Base-by-base conservation (phyloP, 2,329 filamentous ascomycete species). In the Zymoseptoria tritici region DNA sequence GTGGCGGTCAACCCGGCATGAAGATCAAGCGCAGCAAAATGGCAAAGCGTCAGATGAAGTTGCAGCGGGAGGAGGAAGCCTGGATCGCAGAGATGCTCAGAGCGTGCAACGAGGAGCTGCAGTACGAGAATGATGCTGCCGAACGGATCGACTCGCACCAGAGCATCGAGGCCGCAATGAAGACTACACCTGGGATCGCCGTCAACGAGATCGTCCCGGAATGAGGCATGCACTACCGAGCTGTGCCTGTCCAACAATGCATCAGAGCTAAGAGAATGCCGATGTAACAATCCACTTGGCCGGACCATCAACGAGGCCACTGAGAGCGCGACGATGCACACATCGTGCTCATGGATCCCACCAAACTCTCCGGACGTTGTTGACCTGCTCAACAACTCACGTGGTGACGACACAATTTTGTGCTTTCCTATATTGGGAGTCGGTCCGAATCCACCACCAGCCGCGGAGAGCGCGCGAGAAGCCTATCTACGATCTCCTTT, bases 21-120 rank as follows among this genome's bases (percentile, higher is more conserved):
- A 70, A 68, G 31, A 64, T 75, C 56, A 74, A 73, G 65, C 69
- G 76, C 60, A 75, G 75, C 63, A 76, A 75, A 61, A 69, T 80
- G 59, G 78, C 78, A 1, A 76, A 75, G 62, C 69, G 77, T n/a
- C 78, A 80, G 66, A 66, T 76, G 62, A 69, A 73, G 52, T 68
- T 80, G 61, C 68, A 77, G 59, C 64, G 70, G 1, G 78, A 80
- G 59, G 77, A 79, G 66, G 69, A 75, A 22, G 71, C 74, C 57
- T 71, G 78, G 63, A 73, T 79, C 64, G 67, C 75, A 42, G 67
- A 75, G 21, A 71, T 77, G 55, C 75, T 76, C 22, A 64, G 74
- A 68, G 75, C 77, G 60, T 77, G 74, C 62, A 78, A 76, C 74
- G 75, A 74, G 13, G 69, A 68, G 20, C 49, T 77, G 19, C 63